Base-by-base conservation (phyloP, 2,329 filamentous ascomycete species). In the Huntiella omanensis region DNA sequence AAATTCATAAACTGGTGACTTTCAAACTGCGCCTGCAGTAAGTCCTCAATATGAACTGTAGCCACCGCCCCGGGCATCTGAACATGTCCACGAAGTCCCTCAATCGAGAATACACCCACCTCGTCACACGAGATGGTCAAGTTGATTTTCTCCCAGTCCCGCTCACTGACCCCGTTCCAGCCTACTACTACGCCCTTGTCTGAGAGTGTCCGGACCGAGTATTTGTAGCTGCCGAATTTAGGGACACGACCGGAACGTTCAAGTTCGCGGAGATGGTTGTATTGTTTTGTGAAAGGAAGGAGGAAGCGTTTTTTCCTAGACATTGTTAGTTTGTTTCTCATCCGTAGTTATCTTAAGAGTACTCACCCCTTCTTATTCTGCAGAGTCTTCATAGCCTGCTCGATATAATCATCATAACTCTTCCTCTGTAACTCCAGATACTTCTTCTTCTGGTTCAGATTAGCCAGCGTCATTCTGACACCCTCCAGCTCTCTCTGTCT, bases 341-440 rank as follows among this genome's bases (percentile, higher is more conserved):
- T 28, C 6, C 2, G 8, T 28, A 4, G 15, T 12, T 15, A 6
- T 19, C 5, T 12, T 17, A 40, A 16, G 4, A 40, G 43, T 41
- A 62, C 72, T 60, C 70, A 80, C 74, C 81, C 87, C 64, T 95
- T 95, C 62, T 95, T 93, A 64, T 83, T 94, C 62, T 96, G 91
- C 49, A 98, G 69, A 4, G 92, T 98, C 50, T 87, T 73, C 84
- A 98, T 95, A 42, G 91, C 88, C 61, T 94, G 87, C 65, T 98
- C 92, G 57, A 98, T 94, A 63, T 98, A 98, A 64, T 98, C 86
- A 59, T 98, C 94, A 65, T 98, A 98, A 53, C 80, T 91, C 69
- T 94, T 94, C 50, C 93, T 75, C 64, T 98, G 91, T 55, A 86
- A 82, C 58, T 98, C 91, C 7, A 98, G 73, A 63, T 92, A 98